Base-by-base conservation (phyloP, 148 eudicot species). In the Tetragonia tetragonoides region DNA sequence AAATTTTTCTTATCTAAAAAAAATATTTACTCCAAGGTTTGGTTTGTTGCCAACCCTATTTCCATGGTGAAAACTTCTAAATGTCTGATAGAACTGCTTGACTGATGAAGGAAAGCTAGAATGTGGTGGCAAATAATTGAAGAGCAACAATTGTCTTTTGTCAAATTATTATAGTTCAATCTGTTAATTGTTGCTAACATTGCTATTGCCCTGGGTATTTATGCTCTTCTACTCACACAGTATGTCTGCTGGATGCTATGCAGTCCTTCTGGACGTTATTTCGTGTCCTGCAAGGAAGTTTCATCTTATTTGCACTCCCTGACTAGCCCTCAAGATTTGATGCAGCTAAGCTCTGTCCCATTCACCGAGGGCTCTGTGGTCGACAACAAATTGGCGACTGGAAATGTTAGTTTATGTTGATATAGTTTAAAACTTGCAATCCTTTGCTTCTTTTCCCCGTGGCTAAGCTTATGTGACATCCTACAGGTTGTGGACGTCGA, bases 191-290 rank as follows among this genome's bases (percentile, higher is more conserved):
- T 75, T n/a, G 34, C 62, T 23, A 44, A 78, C 28, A 21, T 18
- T 60, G 37, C 10, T 34, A 10, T n/a, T 41, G 42, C 63, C 24
- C 56, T 77, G 57, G 59, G 65, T 62, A 7, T 70, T 53, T 84
- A 57, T 37, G 76, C 40, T 66, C 74, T 67, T 66, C 74, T 67
- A 68, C 86, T 83, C 40, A 82, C 77, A 74, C 66, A 63, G 76
- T 77, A 51, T 76, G 51, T 62, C 57, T 68, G 66, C 68, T 79
- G 77, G 78, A 42, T 89, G 66, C 73, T 76, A 46, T 81, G 79
- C 89, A 92, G 98, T 84, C 98, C 98, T 80, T 83, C 83, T 83
- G 98, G 98, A 77, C 86, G 85, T 61, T 86, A 91, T 79, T 95
- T 92, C 83, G 85, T 81, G 59, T 81, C 97, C 40, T 95, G 97